phyloP scores from a whole-genome alignment of 2,329 filamentous ascomycete species.

The Chaetomiaceae sp. region DNA sequence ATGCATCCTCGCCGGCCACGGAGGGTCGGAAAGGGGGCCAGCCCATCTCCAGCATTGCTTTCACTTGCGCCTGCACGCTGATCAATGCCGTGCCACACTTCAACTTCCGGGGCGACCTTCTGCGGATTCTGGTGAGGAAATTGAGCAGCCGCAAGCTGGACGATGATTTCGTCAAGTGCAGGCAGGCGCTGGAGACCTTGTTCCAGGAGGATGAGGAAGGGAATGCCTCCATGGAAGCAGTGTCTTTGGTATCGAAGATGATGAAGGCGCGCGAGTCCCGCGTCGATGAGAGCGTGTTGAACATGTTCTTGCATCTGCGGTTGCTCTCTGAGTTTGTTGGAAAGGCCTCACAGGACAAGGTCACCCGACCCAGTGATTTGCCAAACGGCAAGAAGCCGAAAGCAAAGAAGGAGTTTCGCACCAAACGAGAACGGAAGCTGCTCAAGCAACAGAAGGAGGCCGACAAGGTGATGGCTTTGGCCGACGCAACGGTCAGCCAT shows the following conservation, averaged over 20 bases:
- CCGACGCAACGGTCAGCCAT: constrained; percentile 84
- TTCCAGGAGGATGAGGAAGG: constrained; percentile 89
- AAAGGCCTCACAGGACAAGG: constrained; percentile 73
- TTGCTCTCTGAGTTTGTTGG: constrained; percentile 81
- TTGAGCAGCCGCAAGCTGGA: constrained; percentile 70
- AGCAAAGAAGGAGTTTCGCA: constrained; percentile 78
- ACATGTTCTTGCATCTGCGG: constrained; percentile 85
- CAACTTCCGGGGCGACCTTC: constrained; percentile 85
- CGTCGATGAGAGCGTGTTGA: constrained; percentile 79
- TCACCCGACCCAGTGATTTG: constrained; percentile 50
- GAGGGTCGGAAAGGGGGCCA: constrained; percentile 40
- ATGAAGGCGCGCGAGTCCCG: constrained; percentile 83
- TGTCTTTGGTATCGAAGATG: constrained; percentile 85
- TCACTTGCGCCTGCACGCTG: constrained; percentile 79
- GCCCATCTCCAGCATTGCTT: constrained; percentile 67
- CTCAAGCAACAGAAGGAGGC: constrained; percentile 81
- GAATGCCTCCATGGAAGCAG: constrained; percentile 78
- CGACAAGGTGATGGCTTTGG: constrained; percentile 89
- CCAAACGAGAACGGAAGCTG: constrained; percentile 79
- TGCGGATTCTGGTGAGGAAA: constrained; percentile 83
- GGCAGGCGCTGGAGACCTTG: constrained; percentile 72
- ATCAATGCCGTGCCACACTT: constrained; percentile 86
- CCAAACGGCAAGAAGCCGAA: constrained; percentile 56
- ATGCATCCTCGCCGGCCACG: constrained; percentile 50
- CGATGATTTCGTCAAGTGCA: constrained; percentile 71